Evolutionary conservation across 192 early-diverging fungal genomes (phyloP), one percentile per base, ranked within the genome.

Genomic region (Backusella psychrophila): DNA sequence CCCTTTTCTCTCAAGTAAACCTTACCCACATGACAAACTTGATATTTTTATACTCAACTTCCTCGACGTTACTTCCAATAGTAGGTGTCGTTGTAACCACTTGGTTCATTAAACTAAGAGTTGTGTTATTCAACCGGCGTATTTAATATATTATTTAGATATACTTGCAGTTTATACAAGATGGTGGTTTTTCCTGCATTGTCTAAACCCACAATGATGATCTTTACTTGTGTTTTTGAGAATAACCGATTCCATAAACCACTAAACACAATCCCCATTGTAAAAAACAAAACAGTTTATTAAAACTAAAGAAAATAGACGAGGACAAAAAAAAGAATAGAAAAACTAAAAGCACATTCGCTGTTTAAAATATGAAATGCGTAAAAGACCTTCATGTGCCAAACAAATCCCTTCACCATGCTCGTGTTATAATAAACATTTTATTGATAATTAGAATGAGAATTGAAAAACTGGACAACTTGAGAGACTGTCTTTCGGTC

Each of bases 21-120:
- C 90, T 87, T 88, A 79, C 91, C 91, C 91, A 92, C 87, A 92
- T 89, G 29, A 92, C 66, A 66, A 88, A 91, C 78, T 87, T 91
- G 73, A 92, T 88, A 71, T 92, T 91, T 72, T 90, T 90, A 76
- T 91, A 92, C 41, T 81, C 77, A 6, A 92, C 82, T 80, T 91
- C 89, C 75, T 92, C 91, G 12, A 92, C 91, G 71, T 92, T 92
- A 56, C 86, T 88, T 69, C 91, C 91, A 76, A 92, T 92, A 36
- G 91, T 92, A 39, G 91, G 91, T 35, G 90, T 88, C 2, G 91
- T 92, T 1, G 86, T 83, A 1, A 91, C 89, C 0, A 90, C 85
- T 75, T 90, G 90, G 36, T 90, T 87, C 77, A 89, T 76, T 52
- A 90, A 83, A 9, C 86, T 89, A 79, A 34, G 33, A 33, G 42